Base-by-base conservation (phyloP, 202 grass and related monocot species). In the Zoysia matrella region DNA sequence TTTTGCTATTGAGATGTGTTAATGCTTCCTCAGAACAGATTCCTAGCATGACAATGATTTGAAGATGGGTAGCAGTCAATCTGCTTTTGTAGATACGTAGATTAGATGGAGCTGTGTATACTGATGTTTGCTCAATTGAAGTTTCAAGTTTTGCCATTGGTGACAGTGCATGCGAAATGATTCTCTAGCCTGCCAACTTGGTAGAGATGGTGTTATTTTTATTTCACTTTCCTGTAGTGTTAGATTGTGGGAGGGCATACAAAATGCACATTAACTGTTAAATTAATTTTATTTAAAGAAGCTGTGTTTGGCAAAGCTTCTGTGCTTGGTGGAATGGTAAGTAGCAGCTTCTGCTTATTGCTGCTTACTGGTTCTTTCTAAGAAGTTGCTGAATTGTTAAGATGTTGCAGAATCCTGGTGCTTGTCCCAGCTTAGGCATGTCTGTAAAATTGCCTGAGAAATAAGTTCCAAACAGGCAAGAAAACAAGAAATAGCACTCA, bases 1-100 rank as follows among this genome's bases (percentile, higher is more conserved):
- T 22, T 66, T 60, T 14, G 1, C 56, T 52, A 64, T 76, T 70
- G 18, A 83, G 71, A 49, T 58, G 52, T 85, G 6, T 77, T 46
- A 16, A 50, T 69, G 43, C 50, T 53, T 78, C 13, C 52, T 63
- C 30, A 78, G 44, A 36, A 44, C 46, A 54, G 10, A 76, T 64
- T 60, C 43, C 2, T 46, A 16, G 8, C 48, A 50, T 43, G 5
- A 69, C 52, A 43, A 48, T 89, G 66, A 54, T 82, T 82, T 14
- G 65, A 30, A 75, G 36, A 4, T 30, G 56, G 52, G 11, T 50
- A 56, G 82, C 11, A 10, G 12, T 12, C 13, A 76, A 84, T 73
- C 5, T 79, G n/a, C 46, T 74, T 66, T 3, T 4, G 7, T 57
- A 45, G 18, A 22, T 78, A 47, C 47, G 15, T 75, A 4, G 41